phyloP scores from a whole-genome alignment of 2,329 filamentous ascomycete species.

The Pseudogymnoascus sp. region DNA sequence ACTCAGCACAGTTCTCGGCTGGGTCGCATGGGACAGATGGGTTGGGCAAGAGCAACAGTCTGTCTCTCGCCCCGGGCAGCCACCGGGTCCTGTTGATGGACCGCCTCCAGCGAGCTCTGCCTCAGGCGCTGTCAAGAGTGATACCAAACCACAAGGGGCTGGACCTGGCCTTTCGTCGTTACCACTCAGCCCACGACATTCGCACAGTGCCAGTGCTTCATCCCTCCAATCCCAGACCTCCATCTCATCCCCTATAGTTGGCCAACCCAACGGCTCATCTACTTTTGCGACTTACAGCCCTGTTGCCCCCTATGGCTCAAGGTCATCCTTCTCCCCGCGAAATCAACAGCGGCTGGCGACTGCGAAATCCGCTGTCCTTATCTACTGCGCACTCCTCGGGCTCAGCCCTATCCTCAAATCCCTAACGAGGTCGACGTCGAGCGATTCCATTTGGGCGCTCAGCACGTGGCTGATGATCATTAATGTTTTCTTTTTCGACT shows the following conservation, averaged over 20 bases:
- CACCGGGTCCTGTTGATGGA: constrained; percentile 4
- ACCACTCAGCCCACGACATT: constrained; percentile 32
- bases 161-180: constrained; percentile 32
- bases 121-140: constrained; percentile 10
- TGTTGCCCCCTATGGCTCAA: constrained; percentile 38
- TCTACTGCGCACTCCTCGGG: constrained; percentile 85
- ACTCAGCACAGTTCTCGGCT: constrained; percentile 73
- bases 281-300: constrained; percentile 1
- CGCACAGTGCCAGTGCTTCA: constrained; percentile 44
- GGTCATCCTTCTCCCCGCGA: constrained; percentile 20
- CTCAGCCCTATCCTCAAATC: constrained; percentile 94
- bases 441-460: constrained; percentile 95
- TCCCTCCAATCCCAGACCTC: constrained; percentile 40
- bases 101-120: neutral
- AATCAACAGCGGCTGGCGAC: constrained; percentile 64
- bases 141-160: constrained; percentile 29
- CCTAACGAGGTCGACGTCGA: constrained; percentile 84
- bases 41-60: constrained; percentile 56
- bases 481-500: constrained; percentile 98
- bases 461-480: constrained; percentile 87
- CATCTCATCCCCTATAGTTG: constrained; percentile 8
- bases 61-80: neutral
- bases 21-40: constrained; percentile 90
- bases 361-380: constrained; percentile 83
- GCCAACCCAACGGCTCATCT: constrained; percentile 26